phyloP scores from a whole-genome alignment of 1,284 basidiomycete species.

The Ganoderma resinaceum region DNA sequence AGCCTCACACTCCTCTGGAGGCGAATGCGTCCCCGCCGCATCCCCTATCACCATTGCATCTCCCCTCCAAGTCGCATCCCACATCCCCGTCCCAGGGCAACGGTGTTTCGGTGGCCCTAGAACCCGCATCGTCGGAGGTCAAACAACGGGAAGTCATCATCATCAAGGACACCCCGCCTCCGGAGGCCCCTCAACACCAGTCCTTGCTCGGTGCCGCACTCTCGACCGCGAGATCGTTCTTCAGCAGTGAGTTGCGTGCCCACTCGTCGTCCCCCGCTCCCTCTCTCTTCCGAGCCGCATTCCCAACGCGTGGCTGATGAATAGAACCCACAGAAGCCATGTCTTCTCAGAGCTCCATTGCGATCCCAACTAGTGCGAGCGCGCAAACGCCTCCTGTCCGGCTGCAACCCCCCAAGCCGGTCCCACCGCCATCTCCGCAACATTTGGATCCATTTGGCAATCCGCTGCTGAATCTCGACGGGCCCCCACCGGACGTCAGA shows the following conservation, averaged over 20 bases:
- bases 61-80: not conserved
- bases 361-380: not conserved
- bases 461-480: conserved; percentile 63
- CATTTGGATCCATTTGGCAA: conserved; percentile 24
- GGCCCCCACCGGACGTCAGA: conserved; percentile 48
- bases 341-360: not conserved
- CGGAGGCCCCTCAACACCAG: not conserved
- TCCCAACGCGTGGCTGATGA: not conserved
- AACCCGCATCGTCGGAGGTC: not conserved
- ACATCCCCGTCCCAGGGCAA: not conserved
- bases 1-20: not conserved
- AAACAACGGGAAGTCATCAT: conserved; percentile 2
- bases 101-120: not conserved
- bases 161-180: conserved; percentile 5
- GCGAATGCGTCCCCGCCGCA: not conserved
- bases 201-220: not conserved
- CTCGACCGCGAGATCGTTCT: not conserved
- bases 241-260: not conserved
- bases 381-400: not conserved
- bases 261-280: not conserved
- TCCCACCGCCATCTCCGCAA: conserved; percentile 8
- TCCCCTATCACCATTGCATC: not conserved
- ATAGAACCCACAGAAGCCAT: conserved; percentile 1
- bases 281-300: not conserved
- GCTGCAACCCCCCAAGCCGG: not conserved